Evolutionary conservation across 2,329 filamentous ascomycete genomes (phyloP).

Genomic region (Zalaria obscura): DNA sequence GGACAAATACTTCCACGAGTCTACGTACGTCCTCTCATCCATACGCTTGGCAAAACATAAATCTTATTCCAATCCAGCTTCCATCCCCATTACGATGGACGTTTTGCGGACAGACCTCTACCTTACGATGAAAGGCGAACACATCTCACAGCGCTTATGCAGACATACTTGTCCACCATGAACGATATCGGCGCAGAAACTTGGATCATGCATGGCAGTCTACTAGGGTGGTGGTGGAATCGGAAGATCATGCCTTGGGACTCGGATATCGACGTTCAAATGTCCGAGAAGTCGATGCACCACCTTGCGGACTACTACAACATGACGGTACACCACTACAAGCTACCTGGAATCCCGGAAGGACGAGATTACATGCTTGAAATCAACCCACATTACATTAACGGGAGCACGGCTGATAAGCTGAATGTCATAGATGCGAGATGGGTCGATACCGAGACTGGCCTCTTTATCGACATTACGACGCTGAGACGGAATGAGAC

Average conservation of each 20-base stretch:
- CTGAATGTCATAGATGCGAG: constrained; percentile 45
- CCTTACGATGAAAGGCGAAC: constrained; percentile 31
- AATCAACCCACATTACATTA: constrained; percentile 41
- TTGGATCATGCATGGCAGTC: constrained; percentile 49
- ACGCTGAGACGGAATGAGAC: constrained; percentile 35
- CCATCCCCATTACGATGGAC: constrained; percentile 42
- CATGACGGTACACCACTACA: constrained; percentile 41
- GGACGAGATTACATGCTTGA: constrained; percentile 38
- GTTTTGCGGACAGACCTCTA: constrained; percentile 34
- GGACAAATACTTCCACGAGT: constrained; percentile 39
- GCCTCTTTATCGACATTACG: constrained; percentile 49
- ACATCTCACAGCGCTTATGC: constrained; percentile 37
- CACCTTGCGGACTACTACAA: constrained; percentile 46
- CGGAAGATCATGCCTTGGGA: constrained; percentile 48
- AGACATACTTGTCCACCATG: constrained; percentile 44
- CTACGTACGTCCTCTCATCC: constrained; percentile 18
- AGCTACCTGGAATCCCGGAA: constrained; percentile 12
- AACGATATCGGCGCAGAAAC: constrained; percentile 41
- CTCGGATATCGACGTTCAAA: constrained; percentile 44
- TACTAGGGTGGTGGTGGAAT: constrained; percentile 52
- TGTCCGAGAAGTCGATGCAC: constrained; percentile 39
- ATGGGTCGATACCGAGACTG: constrained; percentile 46
- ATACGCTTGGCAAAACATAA: background rate
- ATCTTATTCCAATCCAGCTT: constrained; percentile 24
- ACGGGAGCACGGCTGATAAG: constrained; percentile 29